phyloP scores from a whole-genome alignment of 1,284 basidiomycete species.

The Moesziomyces antarcticus region DNA sequence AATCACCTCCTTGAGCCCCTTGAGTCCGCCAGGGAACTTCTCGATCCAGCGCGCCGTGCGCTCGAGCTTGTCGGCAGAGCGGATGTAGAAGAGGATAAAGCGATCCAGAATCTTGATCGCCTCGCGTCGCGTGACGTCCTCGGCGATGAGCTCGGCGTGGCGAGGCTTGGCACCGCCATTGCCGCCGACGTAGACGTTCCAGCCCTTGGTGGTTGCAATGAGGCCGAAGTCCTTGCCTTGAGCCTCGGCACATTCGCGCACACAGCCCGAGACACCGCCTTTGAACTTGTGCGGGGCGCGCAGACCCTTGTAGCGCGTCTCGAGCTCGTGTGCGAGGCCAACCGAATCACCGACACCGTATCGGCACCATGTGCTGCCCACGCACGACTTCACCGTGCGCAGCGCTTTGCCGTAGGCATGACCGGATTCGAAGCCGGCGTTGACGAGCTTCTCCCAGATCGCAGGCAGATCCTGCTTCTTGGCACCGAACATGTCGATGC shows the following conservation, averaged over 20 bases:
- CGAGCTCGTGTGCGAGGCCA: constrained; percentile 78
- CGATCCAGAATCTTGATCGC: constrained; percentile 77
- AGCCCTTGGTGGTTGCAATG: constrained; percentile 78
- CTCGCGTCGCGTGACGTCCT: constrained; percentile 57
- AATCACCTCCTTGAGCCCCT: constrained; percentile 76
- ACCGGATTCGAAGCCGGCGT: constrained; percentile 79
- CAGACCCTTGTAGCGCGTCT: constrained; percentile 79
- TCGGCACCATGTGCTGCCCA: constrained; percentile 77
- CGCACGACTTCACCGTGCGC: constrained; percentile 75
- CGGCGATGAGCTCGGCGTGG: constrained; percentile 73
- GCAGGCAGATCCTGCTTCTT: constrained; percentile 79
- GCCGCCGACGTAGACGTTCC: constrained; percentile 76
- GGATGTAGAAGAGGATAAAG: constrained; percentile 78
- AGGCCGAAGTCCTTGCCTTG: constrained; percentile 81
- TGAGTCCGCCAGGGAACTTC: constrained; percentile 76
- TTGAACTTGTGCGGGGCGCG: constrained; percentile 79
- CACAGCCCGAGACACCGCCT: constrained; percentile 79
- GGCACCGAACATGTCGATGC: constrained; percentile 80
- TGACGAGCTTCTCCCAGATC: constrained; percentile 78
- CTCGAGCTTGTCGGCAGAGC: constrained; percentile 73
- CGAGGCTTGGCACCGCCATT: constrained; percentile 79
- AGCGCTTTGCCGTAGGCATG: constrained; percentile 78
- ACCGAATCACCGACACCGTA: constrained; percentile 82
- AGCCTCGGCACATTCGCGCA: constrained; percentile 72
- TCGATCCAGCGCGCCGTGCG: constrained; percentile 84